phyloP scores from a whole-genome alignment of 495 filamentous ascomycete genomes.

The Penicillium verhagenii region DNA sequence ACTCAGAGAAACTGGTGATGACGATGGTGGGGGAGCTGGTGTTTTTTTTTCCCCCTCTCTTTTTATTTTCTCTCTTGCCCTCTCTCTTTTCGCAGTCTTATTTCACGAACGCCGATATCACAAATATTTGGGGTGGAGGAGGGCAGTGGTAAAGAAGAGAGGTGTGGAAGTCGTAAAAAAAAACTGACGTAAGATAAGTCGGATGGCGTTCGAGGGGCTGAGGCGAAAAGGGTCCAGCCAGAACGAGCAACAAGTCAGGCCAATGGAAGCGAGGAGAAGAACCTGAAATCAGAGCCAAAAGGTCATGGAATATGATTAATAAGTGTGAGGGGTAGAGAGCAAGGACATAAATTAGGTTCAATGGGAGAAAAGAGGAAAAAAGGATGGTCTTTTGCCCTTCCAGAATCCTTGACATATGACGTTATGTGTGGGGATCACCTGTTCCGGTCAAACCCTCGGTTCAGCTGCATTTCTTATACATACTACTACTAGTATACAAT shows the following conservation, averaged over 20 bases:
- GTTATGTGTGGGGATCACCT: constrained; percentile 11
- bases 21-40: not conserved
- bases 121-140: not conserved
- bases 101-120: not conserved
- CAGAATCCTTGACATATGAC: not conserved
- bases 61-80: not conserved
- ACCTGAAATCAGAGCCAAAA: constrained; percentile 34
- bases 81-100: not conserved
- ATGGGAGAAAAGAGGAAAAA: not conserved
- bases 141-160: not conserved
- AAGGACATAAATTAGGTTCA: not conserved
- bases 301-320: constrained; percentile 31
- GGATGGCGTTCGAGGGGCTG: constrained; percentile 16
- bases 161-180: not conserved
- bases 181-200: constrained; percentile 19
- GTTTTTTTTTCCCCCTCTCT: not conserved
- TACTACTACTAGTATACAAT: too few relatives aligned
- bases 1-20: not conserved
- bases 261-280: constrained; percentile 20
- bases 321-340: constrained; percentile 1
- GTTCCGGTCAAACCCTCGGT: constrained; percentile 9
- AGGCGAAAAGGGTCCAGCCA: constrained; percentile 25
- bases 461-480: not conserved
- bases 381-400: not conserved
- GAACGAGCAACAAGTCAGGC: constrained; percentile 4